Conservation (phyloP, 1,284 basidiomycete genomes). For the Fomitopsis betulina region DNA sequence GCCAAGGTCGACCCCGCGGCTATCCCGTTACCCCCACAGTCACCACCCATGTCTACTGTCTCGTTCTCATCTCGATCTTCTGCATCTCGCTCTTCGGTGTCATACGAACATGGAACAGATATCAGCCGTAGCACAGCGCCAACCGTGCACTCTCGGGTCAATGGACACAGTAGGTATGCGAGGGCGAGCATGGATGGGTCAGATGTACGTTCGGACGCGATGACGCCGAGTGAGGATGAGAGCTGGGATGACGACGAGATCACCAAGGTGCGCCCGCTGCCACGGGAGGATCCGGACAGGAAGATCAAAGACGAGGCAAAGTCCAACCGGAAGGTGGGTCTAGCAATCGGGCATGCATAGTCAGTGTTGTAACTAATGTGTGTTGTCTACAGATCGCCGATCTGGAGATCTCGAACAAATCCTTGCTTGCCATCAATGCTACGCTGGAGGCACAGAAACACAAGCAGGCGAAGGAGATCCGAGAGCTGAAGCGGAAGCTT, state of each 20-base stretch:
- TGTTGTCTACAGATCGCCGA: conserved; percentile 61
- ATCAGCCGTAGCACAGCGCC: conserved; percentile 33
- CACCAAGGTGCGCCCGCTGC: conserved; percentile 11
- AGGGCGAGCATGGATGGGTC: conserved; percentile 20
- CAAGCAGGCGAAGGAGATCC: conserved; percentile 75
- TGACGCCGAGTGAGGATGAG: conserved; percentile 14
- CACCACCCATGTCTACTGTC: conserved; percentile 63
- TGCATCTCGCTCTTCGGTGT: conserved; percentile 46
- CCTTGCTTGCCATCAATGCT: conserved; percentile 71
- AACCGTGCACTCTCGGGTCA: conserved; percentile 25
- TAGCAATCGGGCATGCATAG: background rate
- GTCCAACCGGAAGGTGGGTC: conserved; percentile 68
- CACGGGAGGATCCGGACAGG: conserved; percentile 37
- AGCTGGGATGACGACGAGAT: conserved; percentile 15
- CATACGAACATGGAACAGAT: conserved; percentile 30
- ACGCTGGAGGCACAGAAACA: conserved; percentile 70
- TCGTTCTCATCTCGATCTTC: conserved; percentile 71
- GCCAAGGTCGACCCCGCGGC: conserved; percentile 46
- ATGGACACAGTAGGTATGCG: conserved; percentile 15
- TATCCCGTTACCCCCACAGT: conserved; percentile 58
- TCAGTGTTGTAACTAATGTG: conserved; percentile 1
- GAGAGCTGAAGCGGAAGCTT: conserved; percentile 67
- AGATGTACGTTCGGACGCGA: conserved; percentile 12
- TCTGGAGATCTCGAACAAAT: conserved; percentile 78
- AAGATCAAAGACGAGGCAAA: conserved; percentile 66